These are phyloP conservation scores for Starmerella cellae DNA, from an alignment of 805 yeast species.

Conservation along the genomic window DNA sequence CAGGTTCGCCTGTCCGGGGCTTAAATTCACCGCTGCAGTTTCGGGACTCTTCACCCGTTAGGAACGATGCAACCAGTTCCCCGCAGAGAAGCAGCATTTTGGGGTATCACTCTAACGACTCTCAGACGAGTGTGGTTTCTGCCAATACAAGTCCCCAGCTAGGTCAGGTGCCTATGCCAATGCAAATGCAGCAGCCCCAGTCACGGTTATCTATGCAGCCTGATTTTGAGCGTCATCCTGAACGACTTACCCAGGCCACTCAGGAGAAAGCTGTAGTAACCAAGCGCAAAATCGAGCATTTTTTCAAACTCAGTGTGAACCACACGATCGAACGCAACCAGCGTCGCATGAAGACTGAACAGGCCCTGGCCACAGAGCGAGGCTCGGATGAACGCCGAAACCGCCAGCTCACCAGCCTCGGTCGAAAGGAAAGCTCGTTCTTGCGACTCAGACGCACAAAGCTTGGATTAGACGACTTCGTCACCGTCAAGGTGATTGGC, in stretches of 20 bases:
- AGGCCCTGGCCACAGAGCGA: conserved; percentile 51
- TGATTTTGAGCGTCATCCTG: conserved; percentile 64
- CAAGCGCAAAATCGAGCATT: conserved; percentile 69
- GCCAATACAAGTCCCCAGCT: conserved; percentile 5
- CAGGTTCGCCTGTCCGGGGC: conserved; percentile 13
- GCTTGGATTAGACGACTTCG: conserved; percentile 64
- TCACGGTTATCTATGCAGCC: conserved; percentile 1
- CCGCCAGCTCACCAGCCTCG: conserved; percentile 67
- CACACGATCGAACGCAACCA: conserved; percentile 95
- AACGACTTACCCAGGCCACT: conserved; percentile 51
- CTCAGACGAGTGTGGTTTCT: conserved; percentile 13
- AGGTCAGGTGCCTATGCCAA: background rate
- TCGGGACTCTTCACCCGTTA: conserved; percentile 12
- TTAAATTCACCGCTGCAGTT: conserved; percentile 16
- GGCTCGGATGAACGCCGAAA: conserved; percentile 76
- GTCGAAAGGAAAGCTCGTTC: conserved; percentile 79
- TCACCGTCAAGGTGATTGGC: conserved; percentile 80
- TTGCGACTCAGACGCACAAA: conserved; percentile 74
- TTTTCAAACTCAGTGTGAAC: conserved; percentile 68
- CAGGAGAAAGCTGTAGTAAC: conserved; percentile 79
- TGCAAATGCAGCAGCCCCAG: conserved; percentile 4
- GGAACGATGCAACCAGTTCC: conserved; percentile 5
- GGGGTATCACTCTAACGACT: conserved; percentile 14
- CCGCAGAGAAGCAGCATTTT: conserved; percentile 7
- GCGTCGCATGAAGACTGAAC: conserved; percentile 75